A percentile compares a stretch with the other conserved stretches of the same genome.
These are phyloP conservation scores for Abortiporus biennis DNA, from an alignment of 1,284 basidiomycete species.

Conservation along the genomic window DNA sequence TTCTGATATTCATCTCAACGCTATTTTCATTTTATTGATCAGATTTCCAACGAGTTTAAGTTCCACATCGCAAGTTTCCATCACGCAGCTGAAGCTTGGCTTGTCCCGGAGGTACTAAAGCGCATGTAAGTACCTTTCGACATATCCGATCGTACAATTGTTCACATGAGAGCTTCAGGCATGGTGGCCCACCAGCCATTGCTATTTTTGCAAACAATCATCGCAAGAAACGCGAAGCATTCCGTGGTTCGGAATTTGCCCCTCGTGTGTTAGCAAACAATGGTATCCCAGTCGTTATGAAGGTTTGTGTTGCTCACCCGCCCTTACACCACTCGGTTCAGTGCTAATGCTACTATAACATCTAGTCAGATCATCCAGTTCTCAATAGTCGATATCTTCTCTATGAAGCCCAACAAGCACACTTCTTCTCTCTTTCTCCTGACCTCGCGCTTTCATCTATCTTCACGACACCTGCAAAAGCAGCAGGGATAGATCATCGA, in stretches of 20 bases:
- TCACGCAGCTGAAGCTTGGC: slow-evolving; percentile 83
- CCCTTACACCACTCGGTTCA: neutral
- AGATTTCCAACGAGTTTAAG: slow-evolving; percentile 75
- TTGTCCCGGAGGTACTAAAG: slow-evolving; percentile 80
- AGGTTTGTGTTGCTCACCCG: slow-evolving; percentile 31
- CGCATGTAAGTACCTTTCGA: slow-evolving; percentile 43
- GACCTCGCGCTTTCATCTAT: slow-evolving; percentile 68
- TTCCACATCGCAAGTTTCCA: slow-evolving; percentile 82
- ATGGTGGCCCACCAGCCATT: slow-evolving; percentile 56
- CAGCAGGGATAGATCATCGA: slow-evolving; percentile 77
- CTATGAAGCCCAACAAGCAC: slow-evolving; percentile 84
- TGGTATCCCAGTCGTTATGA: slow-evolving; percentile 73
- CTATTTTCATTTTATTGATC: slow-evolving; percentile 1
- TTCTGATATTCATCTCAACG: neutral
- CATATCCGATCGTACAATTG: slow-evolving; percentile 34
- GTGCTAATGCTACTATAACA: neutral
- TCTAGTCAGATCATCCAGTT: slow-evolving; percentile 67
- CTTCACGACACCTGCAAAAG: slow-evolving; percentile 72
- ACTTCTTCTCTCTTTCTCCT: slow-evolving; percentile 64
- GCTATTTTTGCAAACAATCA: slow-evolving; percentile 63
- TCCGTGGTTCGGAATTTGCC: slow-evolving; percentile 82
- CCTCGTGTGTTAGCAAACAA: slow-evolving; percentile 73
- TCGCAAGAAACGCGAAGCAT: slow-evolving; percentile 82
- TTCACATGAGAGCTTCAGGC: slow-evolving; percentile 19
- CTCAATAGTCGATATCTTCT: slow-evolving; percentile 76